phyloP scores from a whole-genome alignment of 208 protist species.

The Crithidia mellificae region DNA sequence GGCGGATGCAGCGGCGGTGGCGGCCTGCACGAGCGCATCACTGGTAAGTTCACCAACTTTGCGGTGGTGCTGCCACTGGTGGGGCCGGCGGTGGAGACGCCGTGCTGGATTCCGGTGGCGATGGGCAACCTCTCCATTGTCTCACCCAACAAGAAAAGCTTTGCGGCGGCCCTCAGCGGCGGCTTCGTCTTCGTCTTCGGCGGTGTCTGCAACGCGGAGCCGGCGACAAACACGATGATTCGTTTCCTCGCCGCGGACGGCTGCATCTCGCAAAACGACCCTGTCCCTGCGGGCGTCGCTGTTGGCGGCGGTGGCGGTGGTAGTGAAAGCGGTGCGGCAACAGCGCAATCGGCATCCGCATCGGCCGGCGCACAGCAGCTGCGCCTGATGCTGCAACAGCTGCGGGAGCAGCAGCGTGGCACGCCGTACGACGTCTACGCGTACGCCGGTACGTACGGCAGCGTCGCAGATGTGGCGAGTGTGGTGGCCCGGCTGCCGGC shows the following conservation, averaged over 20 bases:
- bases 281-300: too few relatives aligned
- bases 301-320: slow-evolving; percentile 19
- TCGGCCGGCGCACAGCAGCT: slow-evolving; percentile 34
- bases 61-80: slow-evolving; percentile 57
- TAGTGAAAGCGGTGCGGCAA: too few relatives aligned
- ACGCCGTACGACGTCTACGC: slow-evolving; percentile 46
- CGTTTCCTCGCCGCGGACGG: slow-evolving; percentile 84
- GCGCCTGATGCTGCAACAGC: slow-evolving; percentile 39
- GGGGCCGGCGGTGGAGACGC: slow-evolving; percentile 23
- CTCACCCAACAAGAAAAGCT: slow-evolving; percentile 59
- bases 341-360: too few relatives aligned
- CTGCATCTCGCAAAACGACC: slow-evolving; percentile 54
- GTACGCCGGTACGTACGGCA: slow-evolving; percentile 45
- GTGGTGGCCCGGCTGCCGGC: slow-evolving; percentile 20
- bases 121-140: slow-evolving; percentile 81
- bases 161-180: slow-evolving; percentile 71
- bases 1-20: slow-evolving; percentile 65
- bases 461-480: slow-evolving; percentile 12
- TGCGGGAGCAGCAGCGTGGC: slow-evolving; percentile 28
- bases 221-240: slow-evolving; percentile 71
- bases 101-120: slow-evolving; percentile 79
- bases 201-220: slow-evolving; percentile 62
- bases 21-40: slow-evolving; percentile 34
- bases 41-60: slow-evolving; percentile 75
- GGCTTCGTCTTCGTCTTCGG: slow-evolving; percentile 89